phyloP scores from a whole-genome alignment of 2,329 filamentous ascomycete species.

The Plectosphaerella plurivora region DNA sequence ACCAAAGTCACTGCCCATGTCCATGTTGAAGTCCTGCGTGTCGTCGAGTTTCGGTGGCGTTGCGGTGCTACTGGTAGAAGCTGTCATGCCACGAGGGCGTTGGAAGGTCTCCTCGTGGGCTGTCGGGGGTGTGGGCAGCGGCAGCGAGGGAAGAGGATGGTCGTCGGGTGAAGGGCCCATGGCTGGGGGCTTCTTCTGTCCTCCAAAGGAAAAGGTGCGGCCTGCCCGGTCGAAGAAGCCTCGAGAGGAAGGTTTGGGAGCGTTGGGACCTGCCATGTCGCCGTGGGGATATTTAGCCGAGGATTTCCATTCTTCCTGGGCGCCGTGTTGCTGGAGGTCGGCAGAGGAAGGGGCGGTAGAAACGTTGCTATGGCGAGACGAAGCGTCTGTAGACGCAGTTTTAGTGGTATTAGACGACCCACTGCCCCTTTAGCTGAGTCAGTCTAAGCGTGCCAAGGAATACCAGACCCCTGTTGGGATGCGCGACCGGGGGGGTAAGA shows the following conservation, averaged over 20 bases:
- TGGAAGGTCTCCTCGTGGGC: slow-evolving; percentile 20
- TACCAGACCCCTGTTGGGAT: slow-evolving; percentile 5
- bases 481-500: slow-evolving; percentile 1
- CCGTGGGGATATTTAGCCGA: slow-evolving; percentile 30
- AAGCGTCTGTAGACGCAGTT: slow-evolving; percentile 54
- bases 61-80: slow-evolving; percentile 49
- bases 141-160: slow-evolving; percentile 27
- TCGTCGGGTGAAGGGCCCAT: slow-evolving; percentile 32
- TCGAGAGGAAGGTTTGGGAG: slow-evolving; percentile 39
- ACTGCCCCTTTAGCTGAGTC: slow-evolving; percentile 46
- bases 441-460: slow-evolving; percentile 17
- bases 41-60: slow-evolving; percentile 46
- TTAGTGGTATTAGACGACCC: slow-evolving; percentile 59
- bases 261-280: slow-evolving; percentile 33
- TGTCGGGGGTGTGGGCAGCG: slow-evolving; percentile 26
- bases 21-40: slow-evolving; percentile 37
- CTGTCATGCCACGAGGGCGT: slow-evolving; percentile 46
- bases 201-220: slow-evolving; percentile 57
- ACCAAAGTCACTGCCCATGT: slow-evolving; percentile 54
- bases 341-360: slow-evolving; percentile 59
- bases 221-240: slow-evolving; percentile 53
- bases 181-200: slow-evolving; percentile 43
- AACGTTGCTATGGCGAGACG: slow-evolving; percentile 57
- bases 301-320: slow-evolving; percentile 34
- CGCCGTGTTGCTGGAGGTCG: slow-evolving; percentile 29